These are phyloP conservation scores for Triadica sebifera DNA, from an alignment of 345 rosid species.

Conservation along the genomic window DNA sequence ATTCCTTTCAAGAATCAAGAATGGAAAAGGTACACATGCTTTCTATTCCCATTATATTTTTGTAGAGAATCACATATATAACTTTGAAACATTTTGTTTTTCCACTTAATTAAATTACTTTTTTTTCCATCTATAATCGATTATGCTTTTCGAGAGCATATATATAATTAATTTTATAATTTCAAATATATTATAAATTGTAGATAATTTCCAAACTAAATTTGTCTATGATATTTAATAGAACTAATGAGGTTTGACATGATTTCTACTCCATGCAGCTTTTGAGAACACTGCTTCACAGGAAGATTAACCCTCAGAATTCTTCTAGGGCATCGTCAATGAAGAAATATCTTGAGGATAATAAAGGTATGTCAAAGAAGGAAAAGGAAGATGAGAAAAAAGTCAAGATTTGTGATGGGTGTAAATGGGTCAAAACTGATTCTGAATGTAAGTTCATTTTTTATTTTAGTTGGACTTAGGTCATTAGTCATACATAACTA, in stretches of 20 bases:
- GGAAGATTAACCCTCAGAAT: constrained; percentile 59
- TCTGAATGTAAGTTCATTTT: constrained; percentile 66
- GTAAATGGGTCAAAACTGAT: constrained; percentile 93
- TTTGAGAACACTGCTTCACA: constrained; percentile 74
- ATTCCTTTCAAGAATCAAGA: constrained; percentile 77
- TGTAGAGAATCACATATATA: too few relatives aligned
- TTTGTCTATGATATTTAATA: too few relatives aligned
- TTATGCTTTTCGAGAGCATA: too few relatives aligned
- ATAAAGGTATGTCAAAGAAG: constrained; percentile 23
- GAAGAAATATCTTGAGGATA: constrained; percentile 49
- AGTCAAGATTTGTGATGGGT: constrained; percentile 48
- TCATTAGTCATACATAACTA: too few relatives aligned
- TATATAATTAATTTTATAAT: too few relatives aligned
- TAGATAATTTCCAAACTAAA: too few relatives aligned
- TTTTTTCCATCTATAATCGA: too few relatives aligned
- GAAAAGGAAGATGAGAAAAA: constrained; percentile 42
- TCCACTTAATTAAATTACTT: too few relatives aligned
- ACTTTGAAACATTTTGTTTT: too few relatives aligned
- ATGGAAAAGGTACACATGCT: constrained; percentile 76
- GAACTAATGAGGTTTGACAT: not conserved
- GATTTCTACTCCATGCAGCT: constrained; percentile 42
- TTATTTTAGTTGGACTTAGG: too few relatives aligned
- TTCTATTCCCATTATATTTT: too few relatives aligned
- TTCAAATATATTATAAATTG: too few relatives aligned
- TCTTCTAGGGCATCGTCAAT: constrained; percentile 50